Conservation (phyloP, 164 flowering plant genomes). For the Sedum album region DNA sequence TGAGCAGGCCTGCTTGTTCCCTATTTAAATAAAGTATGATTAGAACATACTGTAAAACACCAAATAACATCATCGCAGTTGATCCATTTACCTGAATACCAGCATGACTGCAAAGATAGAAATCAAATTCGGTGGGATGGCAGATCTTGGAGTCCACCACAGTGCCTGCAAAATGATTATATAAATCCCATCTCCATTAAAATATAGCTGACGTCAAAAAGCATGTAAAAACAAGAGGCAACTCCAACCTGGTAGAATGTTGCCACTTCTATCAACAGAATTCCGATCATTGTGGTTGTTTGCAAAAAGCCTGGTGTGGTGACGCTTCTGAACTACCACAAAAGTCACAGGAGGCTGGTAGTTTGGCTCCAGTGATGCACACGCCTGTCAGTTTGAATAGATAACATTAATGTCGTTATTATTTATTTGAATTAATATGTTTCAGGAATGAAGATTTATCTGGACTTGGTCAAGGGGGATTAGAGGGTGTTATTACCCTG, state of each 20-base stretch:
- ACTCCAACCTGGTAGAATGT: constrained; percentile 50
- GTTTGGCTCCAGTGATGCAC: constrained; percentile 54
- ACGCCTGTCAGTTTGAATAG: constrained; percentile 30
- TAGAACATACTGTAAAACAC: neutral
- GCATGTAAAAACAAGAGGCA: neutral
- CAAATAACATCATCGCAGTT: constrained; percentile 1
- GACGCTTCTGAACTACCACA: constrained; percentile 75
- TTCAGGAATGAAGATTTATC: neutral
- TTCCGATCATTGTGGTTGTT: constrained; percentile 40
- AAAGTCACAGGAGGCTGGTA: constrained; percentile 73
- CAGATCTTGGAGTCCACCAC: constrained; percentile 77
- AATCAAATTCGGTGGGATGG: constrained; percentile 77
- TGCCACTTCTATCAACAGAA: constrained; percentile 58
- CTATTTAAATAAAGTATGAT: constrained; percentile 17
- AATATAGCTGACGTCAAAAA: neutral
- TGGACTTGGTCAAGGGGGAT: neutral
- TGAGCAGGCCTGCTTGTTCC: constrained; percentile 77
- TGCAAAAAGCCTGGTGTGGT: constrained; percentile 68
- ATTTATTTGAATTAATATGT: neutral
- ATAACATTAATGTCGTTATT: too few relatives aligned
- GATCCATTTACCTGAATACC: constrained; percentile 44
- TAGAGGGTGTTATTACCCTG: constrained; percentile 35
- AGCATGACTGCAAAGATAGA: constrained; percentile 73
- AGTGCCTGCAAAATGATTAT: constrained; percentile 35
- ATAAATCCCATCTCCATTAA: neutral